A percentile compares a stretch with the other conserved stretches of the same genome.
Evolutionary conservation across 495 filamentous ascomycete species (phyloP).

Genomic region (Cercophora sp.): DNA sequence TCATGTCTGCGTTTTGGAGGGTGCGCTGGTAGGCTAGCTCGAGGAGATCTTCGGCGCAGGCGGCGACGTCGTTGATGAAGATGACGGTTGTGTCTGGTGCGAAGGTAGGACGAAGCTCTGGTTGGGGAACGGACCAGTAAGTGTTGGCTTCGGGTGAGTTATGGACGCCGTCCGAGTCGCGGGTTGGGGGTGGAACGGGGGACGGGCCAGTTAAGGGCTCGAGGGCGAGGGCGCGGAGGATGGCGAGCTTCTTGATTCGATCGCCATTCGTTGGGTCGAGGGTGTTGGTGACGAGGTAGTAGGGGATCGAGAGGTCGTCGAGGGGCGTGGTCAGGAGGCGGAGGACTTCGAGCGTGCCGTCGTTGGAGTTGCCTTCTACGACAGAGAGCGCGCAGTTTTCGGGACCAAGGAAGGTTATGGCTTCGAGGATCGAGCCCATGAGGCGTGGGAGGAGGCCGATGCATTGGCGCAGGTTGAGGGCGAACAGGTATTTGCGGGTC

Average conservation of each 20-base stretch:
- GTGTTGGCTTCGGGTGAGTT: neutral
- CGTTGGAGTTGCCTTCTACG: slow-evolving; percentile 46
- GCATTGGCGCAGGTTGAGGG: slow-evolving; percentile 43
- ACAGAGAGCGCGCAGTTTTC: slow-evolving; percentile 45
- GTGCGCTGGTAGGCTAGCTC: slow-evolving; percentile 46
- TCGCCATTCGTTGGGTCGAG: slow-evolving; percentile 14
- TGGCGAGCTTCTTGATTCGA: slow-evolving; percentile 6
- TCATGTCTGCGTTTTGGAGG: slow-evolving; percentile 46
- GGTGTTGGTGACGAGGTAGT: neutral
- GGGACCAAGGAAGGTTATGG: slow-evolving; percentile 47
- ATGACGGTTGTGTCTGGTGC: slow-evolving; percentile 38
- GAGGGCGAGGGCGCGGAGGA: slow-evolving; percentile 6
- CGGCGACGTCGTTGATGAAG: slow-evolving; percentile 48
- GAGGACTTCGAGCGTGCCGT: slow-evolving; percentile 47
- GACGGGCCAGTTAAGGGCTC: slow-evolving; percentile 23
- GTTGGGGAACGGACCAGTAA: neutral
- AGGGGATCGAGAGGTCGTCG: neutral
- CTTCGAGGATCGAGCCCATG: slow-evolving; percentile 42
- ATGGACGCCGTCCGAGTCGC: neutral
- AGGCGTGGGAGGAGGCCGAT: slow-evolving; percentile 41
- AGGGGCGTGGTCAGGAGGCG: neutral
- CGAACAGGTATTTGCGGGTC: slow-evolving; percentile 40
- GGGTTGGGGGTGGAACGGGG: neutral
- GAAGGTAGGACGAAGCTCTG: neutral
- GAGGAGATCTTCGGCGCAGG: slow-evolving; percentile 51